Evolutionary conservation across 75 land plant genomes (phyloP).

Genomic region (Sequoiadendron giganteum): DNA sequence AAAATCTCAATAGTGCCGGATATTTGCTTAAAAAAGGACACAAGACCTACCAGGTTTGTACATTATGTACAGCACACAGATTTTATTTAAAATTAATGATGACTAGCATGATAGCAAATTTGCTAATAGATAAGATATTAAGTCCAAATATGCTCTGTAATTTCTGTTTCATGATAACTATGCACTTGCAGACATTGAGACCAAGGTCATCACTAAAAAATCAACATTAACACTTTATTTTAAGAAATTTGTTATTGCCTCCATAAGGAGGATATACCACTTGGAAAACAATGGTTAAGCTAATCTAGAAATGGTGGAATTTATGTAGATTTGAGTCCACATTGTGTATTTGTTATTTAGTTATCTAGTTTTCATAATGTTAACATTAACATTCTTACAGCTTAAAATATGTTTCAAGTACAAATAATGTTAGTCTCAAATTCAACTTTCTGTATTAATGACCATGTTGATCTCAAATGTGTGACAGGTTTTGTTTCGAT

Average conservation of each 20-base stretch:
- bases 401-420: neutral
- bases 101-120: neutral
- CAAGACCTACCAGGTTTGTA: conserved; percentile 76
- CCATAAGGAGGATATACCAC: neutral
- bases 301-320: neutral
- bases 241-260: neutral
- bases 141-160: neutral
- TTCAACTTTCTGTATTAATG: no score
- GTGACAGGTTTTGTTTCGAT: no score
- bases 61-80: neutral
- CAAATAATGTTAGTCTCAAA: neutral
- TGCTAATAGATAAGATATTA: neutral
- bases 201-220: neutral
- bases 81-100: neutral
- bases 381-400: neutral
- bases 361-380: neutral
- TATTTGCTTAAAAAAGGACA: conserved; percentile 90
- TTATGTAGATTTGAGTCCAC: neutral
- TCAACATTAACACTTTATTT: neutral
- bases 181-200: neutral
- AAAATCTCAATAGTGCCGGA: conserved; percentile 82
- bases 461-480: neutral
- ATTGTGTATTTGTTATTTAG: neutral
- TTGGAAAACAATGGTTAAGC: neutral
- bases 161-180: neutral